Base-by-base conservation (phyloP, 768 basidiomycete species). In the Amanita jacksonii region DNA sequence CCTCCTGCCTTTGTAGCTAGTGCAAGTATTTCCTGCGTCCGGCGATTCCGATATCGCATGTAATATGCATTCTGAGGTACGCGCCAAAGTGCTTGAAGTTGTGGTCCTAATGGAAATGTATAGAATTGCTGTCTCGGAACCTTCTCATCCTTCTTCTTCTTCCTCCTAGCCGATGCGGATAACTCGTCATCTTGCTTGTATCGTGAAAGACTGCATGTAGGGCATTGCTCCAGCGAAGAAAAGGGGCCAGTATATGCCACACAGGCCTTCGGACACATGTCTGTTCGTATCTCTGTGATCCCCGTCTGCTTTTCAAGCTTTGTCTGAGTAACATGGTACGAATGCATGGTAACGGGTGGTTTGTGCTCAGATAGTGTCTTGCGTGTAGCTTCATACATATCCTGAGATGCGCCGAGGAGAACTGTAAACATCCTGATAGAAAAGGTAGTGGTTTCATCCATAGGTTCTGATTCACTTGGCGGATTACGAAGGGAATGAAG, bases 201-300 rank as follows among this genome's bases (percentile, higher is more conserved):
- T 32, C 28, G 41, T 31, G 41, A 32, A 13, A 18, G 9, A 42
- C 33, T 15, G 15, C 41, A 42, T 23, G 12, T 12, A 24, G 41
- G 41, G 15, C 41, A 42, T 8, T 13, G 7, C 4, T 34, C 33
- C 5, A 42, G 41, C 6, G 4, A 6, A n/a, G 9, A 8, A 42
- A 42, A 42, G 8, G 41, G 41, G 15, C 41, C 41, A 20, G 41
- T 42, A 19, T 32, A 42, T 5, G 41, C 41, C 15, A 42, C 18
- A 18, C 41, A 42, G n/a, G 8, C 28, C 41, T 34, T n/a, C 5
- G 41, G 41, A 42, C 41, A 42, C 41, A 42, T 42, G 32, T 42
- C 41, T 4, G 28, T 32, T 19, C 18, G 25, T 32, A 42, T 42
- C 13, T 32, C 30, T 20, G 41, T 19, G 30, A 42, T 34, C n/a